A percentile compares a stretch with the other conserved stretches of the same genome.
These are phyloP conservation scores for Fusarium cicatricum DNA, from an alignment of 2,329 filamentous ascomycete genomes.

Conservation along the genomic window DNA sequence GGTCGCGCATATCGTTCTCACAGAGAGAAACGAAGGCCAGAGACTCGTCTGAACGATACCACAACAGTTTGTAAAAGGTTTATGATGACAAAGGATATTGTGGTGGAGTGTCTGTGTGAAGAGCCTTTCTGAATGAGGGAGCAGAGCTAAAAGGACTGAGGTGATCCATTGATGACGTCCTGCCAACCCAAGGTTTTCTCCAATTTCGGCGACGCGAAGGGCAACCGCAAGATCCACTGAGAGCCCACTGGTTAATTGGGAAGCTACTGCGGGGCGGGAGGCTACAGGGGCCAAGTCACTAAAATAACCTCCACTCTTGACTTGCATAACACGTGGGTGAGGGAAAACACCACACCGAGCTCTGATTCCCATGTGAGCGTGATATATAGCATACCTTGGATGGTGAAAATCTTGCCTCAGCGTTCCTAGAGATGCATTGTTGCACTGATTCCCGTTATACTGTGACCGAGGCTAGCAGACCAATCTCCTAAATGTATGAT, in stretches of 20 bases:
- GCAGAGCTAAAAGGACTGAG: constrained; percentile 12
- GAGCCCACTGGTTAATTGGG: background rate
- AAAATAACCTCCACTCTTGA: constrained; percentile 4
- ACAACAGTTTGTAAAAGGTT: background rate
- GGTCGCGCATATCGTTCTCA: constrained; percentile 12
- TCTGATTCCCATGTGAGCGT: background rate
- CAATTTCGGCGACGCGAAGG: constrained; percentile 16
- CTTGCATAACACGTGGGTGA: background rate
- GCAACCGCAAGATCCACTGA: background rate
- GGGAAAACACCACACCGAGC: background rate
- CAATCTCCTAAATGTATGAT: no score
- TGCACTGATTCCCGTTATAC: no score
- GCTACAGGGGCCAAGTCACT: constrained; percentile 22
- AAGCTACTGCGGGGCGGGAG: background rate
- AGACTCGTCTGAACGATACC: background rate
- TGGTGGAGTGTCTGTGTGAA: constrained; percentile 17
- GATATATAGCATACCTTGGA: no score
- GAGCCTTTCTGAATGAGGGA: constrained; percentile 22
- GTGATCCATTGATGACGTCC: constrained; percentile 37
- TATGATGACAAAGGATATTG: constrained; percentile 25
- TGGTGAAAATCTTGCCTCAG: background rate
- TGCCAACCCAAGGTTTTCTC: constrained; percentile 23
- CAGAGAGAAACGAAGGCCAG: background rate
- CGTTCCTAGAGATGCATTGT: background rate
- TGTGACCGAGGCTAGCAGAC: no score